A percentile compares a stretch with the other conserved stretches of the same genome.
Conservation (phyloP, 2,329 filamentous ascomycete genomes). For the Fusarium circinatum region DNA sequence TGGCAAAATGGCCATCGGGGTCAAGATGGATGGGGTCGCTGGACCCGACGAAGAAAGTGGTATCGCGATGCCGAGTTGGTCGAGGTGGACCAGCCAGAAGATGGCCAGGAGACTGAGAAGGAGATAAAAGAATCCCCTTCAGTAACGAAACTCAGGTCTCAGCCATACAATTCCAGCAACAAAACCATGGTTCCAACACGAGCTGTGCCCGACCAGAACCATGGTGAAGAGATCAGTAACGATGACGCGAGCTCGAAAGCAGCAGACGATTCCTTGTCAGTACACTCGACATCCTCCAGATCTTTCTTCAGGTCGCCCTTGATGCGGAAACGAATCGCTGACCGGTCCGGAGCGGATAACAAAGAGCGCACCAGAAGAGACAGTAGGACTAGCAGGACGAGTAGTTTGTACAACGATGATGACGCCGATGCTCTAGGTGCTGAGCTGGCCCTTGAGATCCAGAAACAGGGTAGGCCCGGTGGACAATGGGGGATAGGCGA, state of each 20-base stretch:
- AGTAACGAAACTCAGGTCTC: slow-evolving; percentile 36
- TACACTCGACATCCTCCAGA: slow-evolving; percentile 60
- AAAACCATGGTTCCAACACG: slow-evolving; percentile 52
- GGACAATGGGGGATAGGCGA: slow-evolving; percentile 83
- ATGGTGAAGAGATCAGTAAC: slow-evolving; percentile 41
- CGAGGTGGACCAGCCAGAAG: slow-evolving; percentile 64
- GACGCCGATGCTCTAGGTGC: slow-evolving; percentile 54
- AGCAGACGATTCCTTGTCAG: slow-evolving; percentile 56
- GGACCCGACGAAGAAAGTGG: slow-evolving; percentile 95
- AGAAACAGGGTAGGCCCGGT: slow-evolving; percentile 64
- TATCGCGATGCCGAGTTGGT: slow-evolving; percentile 95
- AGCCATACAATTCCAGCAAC: slow-evolving; percentile 50
- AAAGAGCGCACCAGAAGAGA: slow-evolving; percentile 53
- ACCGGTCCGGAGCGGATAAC: slow-evolving; percentile 49
- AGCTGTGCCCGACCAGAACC: slow-evolving; percentile 36
- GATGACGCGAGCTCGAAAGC: slow-evolving; percentile 45
- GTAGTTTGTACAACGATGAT: slow-evolving; percentile 57
- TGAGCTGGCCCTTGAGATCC: slow-evolving; percentile 62
- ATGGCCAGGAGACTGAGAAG: slow-evolving; percentile 51
- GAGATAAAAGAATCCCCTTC: slow-evolving; percentile 44
- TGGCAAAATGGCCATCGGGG: slow-evolving; percentile 91
- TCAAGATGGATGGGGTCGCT: slow-evolving; percentile 91
- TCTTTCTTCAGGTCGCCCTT: slow-evolving; percentile 57
- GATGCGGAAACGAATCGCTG: slow-evolving; percentile 53
- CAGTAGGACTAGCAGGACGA: slow-evolving; percentile 57